Conservation (phyloP, 257 asterid species). For the Fraxinus cuspidata region DNA sequence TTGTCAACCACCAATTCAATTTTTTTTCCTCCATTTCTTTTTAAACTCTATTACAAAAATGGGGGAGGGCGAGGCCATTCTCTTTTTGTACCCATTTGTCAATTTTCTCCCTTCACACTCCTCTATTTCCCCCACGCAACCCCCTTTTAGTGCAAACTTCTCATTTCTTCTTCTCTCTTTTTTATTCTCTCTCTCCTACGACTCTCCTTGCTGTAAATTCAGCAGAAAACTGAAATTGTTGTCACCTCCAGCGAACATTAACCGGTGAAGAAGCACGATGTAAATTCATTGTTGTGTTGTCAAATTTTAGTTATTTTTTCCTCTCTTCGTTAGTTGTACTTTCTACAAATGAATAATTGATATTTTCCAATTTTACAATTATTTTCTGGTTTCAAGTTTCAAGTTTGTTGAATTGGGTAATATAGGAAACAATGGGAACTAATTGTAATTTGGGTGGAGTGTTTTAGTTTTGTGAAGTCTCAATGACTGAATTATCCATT, state of each 20-base stretch:
- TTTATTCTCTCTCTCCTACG: too few species aligned
- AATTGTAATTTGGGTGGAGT: slow-evolving; percentile 6
- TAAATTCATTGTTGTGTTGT: slow-evolving; percentile 26
- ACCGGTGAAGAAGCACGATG: slow-evolving; percentile 71
- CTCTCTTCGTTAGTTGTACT: background rate
- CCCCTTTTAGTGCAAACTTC: too few species aligned
- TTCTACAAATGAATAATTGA: background rate
- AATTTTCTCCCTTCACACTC: too few species aligned
- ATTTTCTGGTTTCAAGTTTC: background rate
- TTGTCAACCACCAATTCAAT: too few species aligned
- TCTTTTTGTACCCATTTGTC: too few species aligned
- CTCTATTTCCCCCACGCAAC: too few species aligned
- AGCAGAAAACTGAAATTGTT: slow-evolving; percentile 2
- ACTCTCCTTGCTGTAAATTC: too few species aligned
- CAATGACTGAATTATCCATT: too few species aligned
- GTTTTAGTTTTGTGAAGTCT: slow-evolving; percentile 13
- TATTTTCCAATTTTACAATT: background rate
- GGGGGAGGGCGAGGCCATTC: too few species aligned
- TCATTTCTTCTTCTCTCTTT: too few species aligned
- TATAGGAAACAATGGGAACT: background rate
- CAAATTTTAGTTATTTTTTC: background rate
- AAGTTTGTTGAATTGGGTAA: background rate
- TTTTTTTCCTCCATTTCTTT: too few species aligned
- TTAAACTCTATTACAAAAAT: too few species aligned
- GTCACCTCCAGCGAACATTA: slow-evolving; percentile 61